Conservation (phyloP, 148 eudicot species). For the Linanthus parryae region DNA sequence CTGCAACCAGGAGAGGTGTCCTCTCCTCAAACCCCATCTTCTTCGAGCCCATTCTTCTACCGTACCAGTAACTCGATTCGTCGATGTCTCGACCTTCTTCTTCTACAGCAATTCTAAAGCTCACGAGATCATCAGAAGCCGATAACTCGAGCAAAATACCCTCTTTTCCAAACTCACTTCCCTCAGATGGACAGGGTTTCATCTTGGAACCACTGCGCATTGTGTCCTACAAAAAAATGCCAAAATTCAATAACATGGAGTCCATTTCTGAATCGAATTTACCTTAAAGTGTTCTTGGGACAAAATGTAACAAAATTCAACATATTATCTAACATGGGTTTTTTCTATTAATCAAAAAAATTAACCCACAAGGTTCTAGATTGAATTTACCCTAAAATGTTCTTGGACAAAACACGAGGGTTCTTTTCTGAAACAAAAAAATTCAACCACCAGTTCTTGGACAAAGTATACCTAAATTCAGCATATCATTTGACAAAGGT, state of each 20-base stretch:
- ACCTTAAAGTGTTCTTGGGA: too few species aligned
- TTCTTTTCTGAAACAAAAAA: too few species aligned
- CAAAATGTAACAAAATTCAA: too few species aligned
- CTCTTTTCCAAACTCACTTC: conserved; percentile 18
- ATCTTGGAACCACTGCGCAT: conserved; percentile 56
- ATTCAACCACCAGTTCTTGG: too few species aligned
- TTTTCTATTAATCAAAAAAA: too few species aligned
- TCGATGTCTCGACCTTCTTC: conserved; percentile 47
- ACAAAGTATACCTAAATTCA: too few species aligned
- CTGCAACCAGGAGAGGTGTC: conserved; percentile 83
- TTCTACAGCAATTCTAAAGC: conserved; percentile 52
- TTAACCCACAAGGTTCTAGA: too few species aligned
- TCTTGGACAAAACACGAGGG: too few species aligned
- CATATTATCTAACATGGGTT: too few species aligned
- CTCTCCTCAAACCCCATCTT: conserved; percentile 81
- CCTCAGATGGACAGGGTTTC: conserved; percentile 20
- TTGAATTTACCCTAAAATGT: too few species aligned
- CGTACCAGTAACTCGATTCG: conserved; percentile 63
- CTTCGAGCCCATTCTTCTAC: conserved; percentile 65
- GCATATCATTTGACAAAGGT: too few species aligned
- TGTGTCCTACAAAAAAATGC: conserved; percentile 22
- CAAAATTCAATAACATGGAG: conserved; percentile 3
- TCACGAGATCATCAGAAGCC: conserved; percentile 51
- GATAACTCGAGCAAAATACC: conserved; percentile 60
- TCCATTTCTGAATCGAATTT: too few species aligned